Evolutionary conservation across 495 filamentous ascomycete genomes (phyloP).

Genomic region (Penicillium verhagenii): DNA sequence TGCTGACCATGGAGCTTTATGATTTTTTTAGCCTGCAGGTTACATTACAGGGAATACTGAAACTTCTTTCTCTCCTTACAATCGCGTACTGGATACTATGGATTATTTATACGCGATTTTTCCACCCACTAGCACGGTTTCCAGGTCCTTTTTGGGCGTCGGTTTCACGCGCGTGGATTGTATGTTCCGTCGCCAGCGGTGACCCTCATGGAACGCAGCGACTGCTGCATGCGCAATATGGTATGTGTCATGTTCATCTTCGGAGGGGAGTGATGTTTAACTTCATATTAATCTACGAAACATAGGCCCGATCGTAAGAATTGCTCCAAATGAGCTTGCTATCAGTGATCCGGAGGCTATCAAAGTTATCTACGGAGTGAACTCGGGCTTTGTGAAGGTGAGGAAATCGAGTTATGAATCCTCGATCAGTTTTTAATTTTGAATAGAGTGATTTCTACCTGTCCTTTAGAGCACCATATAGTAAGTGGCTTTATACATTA

Average conservation of each 20-base stretch:
- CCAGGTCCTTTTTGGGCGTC: constrained; percentile 55
- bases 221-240: constrained; percentile 19
- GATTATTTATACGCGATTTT: constrained; percentile 50
- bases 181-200: constrained; percentile 23
- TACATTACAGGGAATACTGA: too few relatives aligned
- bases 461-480: background rate
- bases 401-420: too few relatives aligned
- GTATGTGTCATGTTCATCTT: too few relatives aligned
- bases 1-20: too few relatives aligned
- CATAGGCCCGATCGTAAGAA: constrained; percentile 24
- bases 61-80: too few relatives aligned
- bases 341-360: constrained; percentile 26
- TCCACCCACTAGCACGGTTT: constrained; percentile 49
- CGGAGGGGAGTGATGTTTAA: too few relatives aligned
- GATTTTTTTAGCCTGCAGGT: too few relatives aligned
- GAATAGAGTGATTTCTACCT: background rate
- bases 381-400: constrained; percentile 20
- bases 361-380: constrained; percentile 30
- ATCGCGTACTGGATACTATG: too few relatives aligned
- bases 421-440: too few relatives aligned
- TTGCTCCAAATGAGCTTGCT: constrained; percentile 31
- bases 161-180: constrained; percentile 50
- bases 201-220: constrained; percentile 13
- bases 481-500: too few relatives aligned
- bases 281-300: too few relatives aligned